Evolutionary conservation across 768 basidiomycete species (phyloP), one percentile per base, ranked within the genome.

Genomic region (Mycena sanguinolenta): DNA sequence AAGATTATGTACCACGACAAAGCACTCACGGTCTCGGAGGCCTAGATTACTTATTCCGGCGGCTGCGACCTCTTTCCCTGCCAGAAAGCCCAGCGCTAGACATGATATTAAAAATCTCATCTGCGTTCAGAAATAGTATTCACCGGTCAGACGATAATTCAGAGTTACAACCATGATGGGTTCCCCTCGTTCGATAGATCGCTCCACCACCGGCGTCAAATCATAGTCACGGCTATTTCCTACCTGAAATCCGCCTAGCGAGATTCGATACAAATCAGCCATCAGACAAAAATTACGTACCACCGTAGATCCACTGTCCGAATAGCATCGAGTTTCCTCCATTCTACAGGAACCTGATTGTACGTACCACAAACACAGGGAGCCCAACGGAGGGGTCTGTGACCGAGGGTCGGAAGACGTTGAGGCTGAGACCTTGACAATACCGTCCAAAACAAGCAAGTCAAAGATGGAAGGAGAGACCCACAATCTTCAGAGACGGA

Each of bases 11-110:
- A 17, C n/a, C 39, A 4, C 36, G 25, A 6, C 36, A 21, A 13
- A 1, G 8, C 68, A 61, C 63, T 4, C 17, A 70, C 64, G 69
- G 32, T 64, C 69, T 38, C 69, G 38, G 0, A 65, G 14, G 12
- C 58, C 69, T 17, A 70, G 57, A 49, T 70, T 70, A 9, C 28
- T 54, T 27, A 70, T 44, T 14, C 64, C 69, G 4, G 63, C 69
- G 8, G 49, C 30, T 4, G 6, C 50, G 19, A 57, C 69, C 34
- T 70, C 63, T 28, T 62, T 61, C 3, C 69, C 63, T 1, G 49
- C 49, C 19, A 70, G 49, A 30, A 70, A 70, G 1, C 69, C 69
- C 2, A 65, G 59, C 5, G 58, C 64, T 70, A 17, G 0, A 21
- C 10, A n/a, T 28, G 21, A 38, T 46, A 4, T 8, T 4, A 8